Evolutionary conservation across 2,329 filamentous ascomycete species (phyloP).

Genomic region (Diaporthe amygdali): DNA sequence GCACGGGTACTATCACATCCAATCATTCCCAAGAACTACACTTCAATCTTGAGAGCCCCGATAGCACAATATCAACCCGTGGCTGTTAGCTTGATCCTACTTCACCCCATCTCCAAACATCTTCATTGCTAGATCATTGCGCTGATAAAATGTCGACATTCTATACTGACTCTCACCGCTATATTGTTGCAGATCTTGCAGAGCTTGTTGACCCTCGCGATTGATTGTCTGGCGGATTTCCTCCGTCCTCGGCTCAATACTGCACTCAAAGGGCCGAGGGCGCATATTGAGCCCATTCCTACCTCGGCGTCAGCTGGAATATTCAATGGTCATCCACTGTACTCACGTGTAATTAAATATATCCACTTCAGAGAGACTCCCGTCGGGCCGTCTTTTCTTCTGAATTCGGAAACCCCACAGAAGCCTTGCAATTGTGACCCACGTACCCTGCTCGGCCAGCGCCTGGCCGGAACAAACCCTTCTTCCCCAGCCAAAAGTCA

Average conservation of each 20-base stretch:
- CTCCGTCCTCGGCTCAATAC: constrained; percentile 54
- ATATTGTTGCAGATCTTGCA: constrained; percentile 55
- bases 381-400: constrained; percentile 41
- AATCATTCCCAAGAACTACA: too few relatives aligned
- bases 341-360: constrained; percentile 61
- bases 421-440: constrained; percentile 60
- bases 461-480: constrained; percentile 59
- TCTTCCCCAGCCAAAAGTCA: constrained; percentile 63
- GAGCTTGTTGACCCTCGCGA: constrained; percentile 56
- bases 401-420: constrained; percentile 63
- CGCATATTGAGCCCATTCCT: constrained; percentile 65
- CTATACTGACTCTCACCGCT: constrained; percentile 62
- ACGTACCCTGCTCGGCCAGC: constrained; percentile 64
- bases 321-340: neutral
- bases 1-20: too few relatives aligned
- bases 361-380: constrained; percentile 56
- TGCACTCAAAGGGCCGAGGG: constrained; percentile 59
- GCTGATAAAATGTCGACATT: constrained; percentile 58
- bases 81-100: neutral
- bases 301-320: neutral
- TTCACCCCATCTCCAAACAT: constrained; percentile 32
- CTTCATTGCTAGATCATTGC: constrained; percentile 38
- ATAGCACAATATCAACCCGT: neutral
- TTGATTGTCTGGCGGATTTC: constrained; percentile 55
- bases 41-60: neutral